A percentile compares a stretch with the other conserved stretches of the same genome.
phyloP scores from a whole-genome alignment of 768 basidiomycete species.

The Porpolomopsis calyptriformis region DNA sequence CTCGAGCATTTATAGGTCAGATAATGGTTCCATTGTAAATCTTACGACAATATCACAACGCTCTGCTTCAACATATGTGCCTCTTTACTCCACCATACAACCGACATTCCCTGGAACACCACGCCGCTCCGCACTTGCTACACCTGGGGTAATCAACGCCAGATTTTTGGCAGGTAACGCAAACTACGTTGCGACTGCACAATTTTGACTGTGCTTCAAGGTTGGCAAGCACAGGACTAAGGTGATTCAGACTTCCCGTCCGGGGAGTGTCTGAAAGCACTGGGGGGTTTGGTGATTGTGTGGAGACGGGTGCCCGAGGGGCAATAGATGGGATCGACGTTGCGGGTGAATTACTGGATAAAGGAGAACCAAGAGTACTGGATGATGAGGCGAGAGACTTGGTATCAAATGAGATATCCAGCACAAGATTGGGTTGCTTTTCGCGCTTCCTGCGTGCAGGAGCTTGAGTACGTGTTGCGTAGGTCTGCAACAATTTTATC shows the following conservation, averaged over 20 bases:
- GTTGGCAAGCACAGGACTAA: slow-evolving; percentile 40
- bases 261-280: slow-evolving; percentile 6
- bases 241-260: slow-evolving; percentile 10
- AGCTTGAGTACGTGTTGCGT: too few species aligned
- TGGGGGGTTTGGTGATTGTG: slow-evolving; percentile 10
- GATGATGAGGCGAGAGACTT: too few species aligned
- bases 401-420: too few species aligned
- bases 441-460: too few species aligned
- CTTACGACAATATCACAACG: too few species aligned
- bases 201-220: slow-evolving; percentile 46
- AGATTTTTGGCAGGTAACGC: slow-evolving; percentile 41
- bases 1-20: slow-evolving; percentile 11
- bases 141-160: slow-evolving; percentile 55
- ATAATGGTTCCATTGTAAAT: neutral
- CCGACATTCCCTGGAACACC: slow-evolving; percentile 58
- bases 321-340: too few species aligned
- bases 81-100: slow-evolving; percentile 35
- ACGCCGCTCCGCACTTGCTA: slow-evolving; percentile 44
- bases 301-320: too few species aligned
- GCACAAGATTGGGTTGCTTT: too few species aligned
- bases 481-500: slow-evolving; percentile 15
- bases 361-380: too few species aligned
- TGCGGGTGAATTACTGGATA: too few species aligned
- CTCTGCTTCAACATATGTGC: slow-evolving; percentile 47
- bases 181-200: slow-evolving; percentile 27